phyloP scores from a whole-genome alignment of 1,139 yeast species.

The Debaryomycetaceae sp. region DNA sequence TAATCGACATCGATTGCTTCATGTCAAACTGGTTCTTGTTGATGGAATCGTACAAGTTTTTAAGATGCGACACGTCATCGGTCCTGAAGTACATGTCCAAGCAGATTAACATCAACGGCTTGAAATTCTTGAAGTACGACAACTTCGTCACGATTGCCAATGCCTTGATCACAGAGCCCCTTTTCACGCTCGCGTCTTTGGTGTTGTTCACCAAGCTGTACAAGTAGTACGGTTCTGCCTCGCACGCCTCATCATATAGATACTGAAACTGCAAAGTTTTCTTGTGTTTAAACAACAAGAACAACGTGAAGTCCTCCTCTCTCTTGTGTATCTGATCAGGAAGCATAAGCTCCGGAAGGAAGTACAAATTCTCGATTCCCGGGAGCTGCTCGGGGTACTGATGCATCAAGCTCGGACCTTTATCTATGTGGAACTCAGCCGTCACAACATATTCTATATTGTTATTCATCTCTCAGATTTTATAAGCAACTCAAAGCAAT shows the following conservation, averaged over 20 bases:
- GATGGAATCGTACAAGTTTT: conserved; percentile 29
- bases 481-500: neutral
- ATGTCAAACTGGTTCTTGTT: conserved; percentile 33
- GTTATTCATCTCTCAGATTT: conserved; percentile 9
- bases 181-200: conserved; percentile 40
- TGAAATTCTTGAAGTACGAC: conserved; percentile 53
- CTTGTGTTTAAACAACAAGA: conserved; percentile 43
- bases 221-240: conserved; percentile 45
- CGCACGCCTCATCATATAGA: conserved; percentile 31
- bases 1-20: conserved; percentile 22
- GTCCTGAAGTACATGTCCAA: conserved; percentile 43
- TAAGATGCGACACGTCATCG: conserved; percentile 20
- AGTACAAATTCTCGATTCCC: conserved; percentile 36
- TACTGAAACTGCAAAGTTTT: conserved; percentile 42
- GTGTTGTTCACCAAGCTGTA: conserved; percentile 55
- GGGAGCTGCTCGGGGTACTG: conserved; percentile 49
- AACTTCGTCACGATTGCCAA: conserved; percentile 51
- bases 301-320: conserved; percentile 58
- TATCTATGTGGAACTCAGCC: conserved; percentile 57
- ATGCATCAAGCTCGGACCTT: conserved; percentile 49
- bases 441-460: conserved; percentile 46
- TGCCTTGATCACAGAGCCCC: conserved; percentile 58
- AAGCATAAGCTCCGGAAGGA: conserved; percentile 57
- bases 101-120: conserved; percentile 54
- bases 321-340: conserved; percentile 63